These are phyloP conservation scores for Cytospora schulzeri DNA, from an alignment of 2,329 filamentous ascomycete species.

Conservation along the genomic window DNA sequence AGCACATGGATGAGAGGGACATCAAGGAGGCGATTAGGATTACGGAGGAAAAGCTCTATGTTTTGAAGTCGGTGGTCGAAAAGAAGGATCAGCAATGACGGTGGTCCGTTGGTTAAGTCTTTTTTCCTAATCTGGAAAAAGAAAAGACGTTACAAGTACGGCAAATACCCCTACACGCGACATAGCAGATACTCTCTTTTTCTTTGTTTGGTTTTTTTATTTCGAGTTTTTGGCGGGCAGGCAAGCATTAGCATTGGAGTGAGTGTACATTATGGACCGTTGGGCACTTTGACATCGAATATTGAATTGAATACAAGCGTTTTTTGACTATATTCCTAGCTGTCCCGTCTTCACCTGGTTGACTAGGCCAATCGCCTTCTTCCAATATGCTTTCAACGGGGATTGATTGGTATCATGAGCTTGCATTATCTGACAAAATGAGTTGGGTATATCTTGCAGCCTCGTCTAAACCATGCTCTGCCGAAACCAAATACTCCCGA, in stretches of 20 bases:
- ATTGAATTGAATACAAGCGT: not conserved
- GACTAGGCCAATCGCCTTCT: too few species aligned
- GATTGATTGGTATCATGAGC: not conserved
- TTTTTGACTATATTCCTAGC: not conserved
- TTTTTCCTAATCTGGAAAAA: not conserved
- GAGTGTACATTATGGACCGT: constrained; percentile 14
- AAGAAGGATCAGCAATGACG: constrained; percentile 47
- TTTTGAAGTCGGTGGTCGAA: constrained; percentile 73
- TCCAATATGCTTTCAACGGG: not conserved
- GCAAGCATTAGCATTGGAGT: constrained; percentile 24
- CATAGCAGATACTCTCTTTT: constrained; percentile 9
- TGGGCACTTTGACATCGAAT: not conserved
- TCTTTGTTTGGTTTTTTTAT: constrained; percentile 5
- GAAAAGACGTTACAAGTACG: constrained; percentile 24
- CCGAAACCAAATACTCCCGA: constrained; percentile 8
- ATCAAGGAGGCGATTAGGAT: constrained; percentile 79
- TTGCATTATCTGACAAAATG: constrained; percentile 11
- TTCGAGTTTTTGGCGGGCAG: constrained; percentile 15
- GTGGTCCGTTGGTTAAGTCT: constrained; percentile 5
- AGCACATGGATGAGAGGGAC: constrained; percentile 70
- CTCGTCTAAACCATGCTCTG: constrained; percentile 6
- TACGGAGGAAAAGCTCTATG: constrained; percentile 80
- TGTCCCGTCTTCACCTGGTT: too few species aligned
- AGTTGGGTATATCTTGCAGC: constrained; percentile 14
- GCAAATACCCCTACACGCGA: constrained; percentile 16